These are phyloP conservation scores for Arthroderma sp. DNA, from an alignment of 2,329 filamentous ascomycete species.

Conservation along the genomic window DNA sequence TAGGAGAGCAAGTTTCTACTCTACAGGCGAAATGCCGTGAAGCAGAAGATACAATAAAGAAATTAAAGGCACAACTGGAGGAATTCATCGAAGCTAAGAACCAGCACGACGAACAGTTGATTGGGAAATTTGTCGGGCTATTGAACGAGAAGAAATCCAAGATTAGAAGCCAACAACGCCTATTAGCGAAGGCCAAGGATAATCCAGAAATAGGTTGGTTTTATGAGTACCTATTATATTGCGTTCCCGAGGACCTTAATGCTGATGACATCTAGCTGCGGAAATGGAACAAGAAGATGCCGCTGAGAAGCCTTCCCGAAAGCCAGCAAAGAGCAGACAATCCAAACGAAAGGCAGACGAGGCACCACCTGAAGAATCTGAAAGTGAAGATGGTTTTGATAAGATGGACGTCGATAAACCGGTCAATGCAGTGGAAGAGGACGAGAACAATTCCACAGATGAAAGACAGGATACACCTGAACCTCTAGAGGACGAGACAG, in stretches of 20 bases:
- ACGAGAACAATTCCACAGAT: conserved; percentile 8
- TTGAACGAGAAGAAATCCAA: conserved; percentile 55
- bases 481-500: conserved; percentile 25
- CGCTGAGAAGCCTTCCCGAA: conserved; percentile 6
- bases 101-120: conserved; percentile 44
- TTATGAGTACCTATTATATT: neutral
- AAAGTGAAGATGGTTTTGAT: conserved; percentile 28
- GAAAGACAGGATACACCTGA: conserved; percentile 23
- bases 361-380: conserved; percentile 13
- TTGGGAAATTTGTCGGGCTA: conserved; percentile 47
- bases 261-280: conserved; percentile 17
- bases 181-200: conserved; percentile 41
- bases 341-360: conserved; percentile 23
- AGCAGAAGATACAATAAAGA: conserved; percentile 40
- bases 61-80: conserved; percentile 44
- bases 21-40: conserved; percentile 31
- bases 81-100: conserved; percentile 46
- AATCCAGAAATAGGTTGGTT: conserved; percentile 28
- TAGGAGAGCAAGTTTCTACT: conserved; percentile 33
- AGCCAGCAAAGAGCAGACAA: conserved; percentile 12
- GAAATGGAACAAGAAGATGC: conserved; percentile 19
- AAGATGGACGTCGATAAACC: conserved; percentile 26
- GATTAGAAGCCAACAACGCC: conserved; percentile 49
- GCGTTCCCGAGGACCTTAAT: neutral
- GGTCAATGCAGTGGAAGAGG: conserved; percentile 2